Percentiles rank a stretch among this genome's conserved stretches.
Conservation (phyloP, 495 filamentous ascomycete genomes). For the Cladorrhinum samala region DNA sequence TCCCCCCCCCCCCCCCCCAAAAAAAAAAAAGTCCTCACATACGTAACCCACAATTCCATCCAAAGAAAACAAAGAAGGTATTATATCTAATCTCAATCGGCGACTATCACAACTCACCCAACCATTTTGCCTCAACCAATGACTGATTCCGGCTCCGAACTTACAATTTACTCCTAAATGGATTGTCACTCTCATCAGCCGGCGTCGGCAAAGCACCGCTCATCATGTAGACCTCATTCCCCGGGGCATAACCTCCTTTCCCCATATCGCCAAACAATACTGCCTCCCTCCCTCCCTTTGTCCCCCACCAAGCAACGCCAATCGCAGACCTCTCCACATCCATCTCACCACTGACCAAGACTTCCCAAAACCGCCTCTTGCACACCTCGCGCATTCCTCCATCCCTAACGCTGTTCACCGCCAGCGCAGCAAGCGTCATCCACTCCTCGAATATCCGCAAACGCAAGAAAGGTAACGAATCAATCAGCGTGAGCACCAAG, state of each 20-base stretch:
- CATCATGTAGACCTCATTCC: constrained; percentile 30
- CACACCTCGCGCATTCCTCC: constrained; percentile 56
- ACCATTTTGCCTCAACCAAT: too few species aligned
- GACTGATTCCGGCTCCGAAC: too few species aligned
- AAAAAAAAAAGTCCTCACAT: too few species aligned
- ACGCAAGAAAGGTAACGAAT: constrained; percentile 70
- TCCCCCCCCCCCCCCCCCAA: too few species aligned
- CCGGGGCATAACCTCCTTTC: not conserved
- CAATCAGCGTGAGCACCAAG: constrained; percentile 71
- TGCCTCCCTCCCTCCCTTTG: constrained; percentile 36
- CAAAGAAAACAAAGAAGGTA: too few species aligned
- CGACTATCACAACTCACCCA: too few species aligned
- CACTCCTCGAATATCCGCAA: constrained; percentile 59
- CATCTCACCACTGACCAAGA: constrained; percentile 80
- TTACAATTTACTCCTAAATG: not conserved
- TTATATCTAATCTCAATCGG: too few species aligned
- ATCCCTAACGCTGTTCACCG: constrained; percentile 59
- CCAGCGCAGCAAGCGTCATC: constrained; percentile 59
- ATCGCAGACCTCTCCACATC: constrained; percentile 78
- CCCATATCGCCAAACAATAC: constrained; percentile 24
- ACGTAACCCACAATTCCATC: too few species aligned
- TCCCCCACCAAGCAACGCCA: constrained; percentile 82
- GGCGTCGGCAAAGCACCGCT: constrained; percentile 1
- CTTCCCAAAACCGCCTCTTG: constrained; percentile 76
- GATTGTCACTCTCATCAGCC: not conserved